phyloP scores from a whole-genome alignment of 225 moss, liverwort and hornwort genomes.

The Lunularia cruciata region DNA sequence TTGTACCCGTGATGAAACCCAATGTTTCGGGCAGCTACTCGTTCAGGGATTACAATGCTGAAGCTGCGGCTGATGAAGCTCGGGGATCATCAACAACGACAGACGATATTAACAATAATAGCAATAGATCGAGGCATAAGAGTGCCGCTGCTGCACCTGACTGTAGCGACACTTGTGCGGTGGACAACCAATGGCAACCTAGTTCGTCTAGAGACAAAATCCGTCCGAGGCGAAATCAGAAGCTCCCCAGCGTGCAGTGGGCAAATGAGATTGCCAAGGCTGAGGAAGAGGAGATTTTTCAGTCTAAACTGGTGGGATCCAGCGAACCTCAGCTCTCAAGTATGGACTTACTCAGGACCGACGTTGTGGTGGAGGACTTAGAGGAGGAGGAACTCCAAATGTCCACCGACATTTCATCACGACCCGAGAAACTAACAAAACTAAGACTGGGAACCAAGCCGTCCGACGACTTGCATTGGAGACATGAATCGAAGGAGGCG shows the following conservation, averaged over 20 bases:
- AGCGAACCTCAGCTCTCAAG: not conserved
- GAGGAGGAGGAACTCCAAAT: not conserved
- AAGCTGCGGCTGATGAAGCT: conserved; percentile 4
- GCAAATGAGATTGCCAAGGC: conserved; percentile 31
- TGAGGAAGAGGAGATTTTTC: conserved; percentile 38
- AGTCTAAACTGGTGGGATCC: conserved; percentile 1
- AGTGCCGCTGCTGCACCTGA: not conserved
- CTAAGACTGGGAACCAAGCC: conserved; percentile 1
- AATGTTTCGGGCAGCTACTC: conserved; percentile 33
- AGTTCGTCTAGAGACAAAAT: not conserved
- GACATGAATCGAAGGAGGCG: conserved; percentile 31
- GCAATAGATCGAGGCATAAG: conserved; percentile 8
- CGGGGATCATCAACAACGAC: too few relatives aligned
- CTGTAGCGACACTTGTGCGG: not conserved
- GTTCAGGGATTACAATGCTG: conserved; percentile 17
- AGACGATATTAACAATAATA: too few relatives aligned
- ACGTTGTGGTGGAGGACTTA: not conserved
- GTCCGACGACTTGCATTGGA: conserved; percentile 8
- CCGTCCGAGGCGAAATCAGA: conserved; percentile 36
- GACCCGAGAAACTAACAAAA: not conserved
- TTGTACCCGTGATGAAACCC: conserved; percentile 56
- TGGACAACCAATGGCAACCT: conserved; percentile 5
- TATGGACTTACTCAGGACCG: too few relatives aligned
- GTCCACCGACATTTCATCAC: not conserved
- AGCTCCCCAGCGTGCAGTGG: conserved; percentile 37